These are phyloP conservation scores for Lactarius hatsudake DNA, from an alignment of 768 basidiomycete genomes.

Conservation along the genomic window DNA sequence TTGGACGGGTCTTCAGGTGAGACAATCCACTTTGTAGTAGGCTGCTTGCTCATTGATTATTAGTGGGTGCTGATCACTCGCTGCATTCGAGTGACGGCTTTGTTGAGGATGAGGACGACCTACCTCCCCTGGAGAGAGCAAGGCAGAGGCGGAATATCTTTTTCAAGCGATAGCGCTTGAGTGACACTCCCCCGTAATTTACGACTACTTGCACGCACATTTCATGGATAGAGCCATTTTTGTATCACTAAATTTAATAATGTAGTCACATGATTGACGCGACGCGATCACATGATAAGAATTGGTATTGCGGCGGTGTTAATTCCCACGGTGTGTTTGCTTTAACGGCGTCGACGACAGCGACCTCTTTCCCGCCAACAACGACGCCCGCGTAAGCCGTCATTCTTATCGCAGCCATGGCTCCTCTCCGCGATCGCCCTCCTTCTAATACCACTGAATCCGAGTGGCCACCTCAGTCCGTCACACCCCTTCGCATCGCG, in stretches of 20 bases:
- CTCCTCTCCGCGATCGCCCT: slow-evolving; percentile 57
- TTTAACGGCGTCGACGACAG: slow-evolving; percentile 10
- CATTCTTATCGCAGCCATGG: slow-evolving; percentile 31
- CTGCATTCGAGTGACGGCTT: slow-evolving; percentile 22
- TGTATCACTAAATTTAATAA: slow-evolving; percentile 12
- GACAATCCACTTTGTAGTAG: background rate
- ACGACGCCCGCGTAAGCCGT: background rate
- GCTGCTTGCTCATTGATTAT: background rate
- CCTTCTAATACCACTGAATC: slow-evolving; percentile 62
- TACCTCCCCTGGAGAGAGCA: slow-evolving; percentile 71
- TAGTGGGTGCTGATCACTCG: slow-evolving; percentile 19
- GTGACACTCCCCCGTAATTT: background rate
- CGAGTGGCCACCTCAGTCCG: slow-evolving; percentile 61
- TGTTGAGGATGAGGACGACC: slow-evolving; percentile 48
- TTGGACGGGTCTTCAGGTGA: slow-evolving; percentile 25
- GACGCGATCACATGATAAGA: slow-evolving; percentile 29
- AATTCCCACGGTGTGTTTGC: slow-evolving; percentile 26
- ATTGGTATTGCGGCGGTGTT: background rate
- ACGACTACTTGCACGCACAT: slow-evolving; percentile 12
- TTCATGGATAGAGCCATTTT: slow-evolving; percentile 10
- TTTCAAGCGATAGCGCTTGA: slow-evolving; percentile 20
- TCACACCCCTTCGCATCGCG: slow-evolving; percentile 67
- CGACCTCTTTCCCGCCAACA: background rate
- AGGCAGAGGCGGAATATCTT: slow-evolving; percentile 46
- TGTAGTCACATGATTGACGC: slow-evolving; percentile 14